Base-by-base conservation (phyloP, 352 stramenopile species). In the Albugo laibachii region DNA sequence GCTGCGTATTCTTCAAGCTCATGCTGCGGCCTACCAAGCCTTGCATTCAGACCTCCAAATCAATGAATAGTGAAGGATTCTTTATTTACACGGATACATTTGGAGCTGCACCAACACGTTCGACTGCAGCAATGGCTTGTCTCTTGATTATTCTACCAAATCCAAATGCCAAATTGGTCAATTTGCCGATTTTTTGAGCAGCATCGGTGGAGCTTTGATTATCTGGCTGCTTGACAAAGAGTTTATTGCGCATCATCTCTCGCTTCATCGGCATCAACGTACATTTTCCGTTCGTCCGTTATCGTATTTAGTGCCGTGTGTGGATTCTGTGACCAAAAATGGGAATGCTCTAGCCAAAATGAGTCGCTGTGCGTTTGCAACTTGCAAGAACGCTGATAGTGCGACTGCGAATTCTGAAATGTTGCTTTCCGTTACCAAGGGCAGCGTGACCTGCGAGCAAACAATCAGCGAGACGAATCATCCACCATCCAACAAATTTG, bases 81-180 rank as follows among this genome's bases (percentile, higher is more conserved):
- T 14, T 19, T 2, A 58, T 67, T 27, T 54, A 85, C 73, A 80
- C 55, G 42, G 61, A 54, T 15, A 75, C 47, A n/a, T 58, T 49
- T 24, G 70, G 69, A 0, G 71, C 69, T 24, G 73, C 67, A 14
- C 69, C 73, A 13, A 80, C 73, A 15, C 76, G 71, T 54, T 88
- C 76, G 13, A 88, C 76, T 8, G 71, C 76, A 24, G 76, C 73
- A 40, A 85, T 81, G 6, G 76, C 73, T 55, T 88, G 76, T 41
- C 85, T 88, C 54, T 85, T 85, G 39, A 88, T 69, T 69, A 85
- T 85, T 14, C 73, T 64, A 5, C 76, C 76, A 47, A 88, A 88
- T 0, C 76, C 76, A 48, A 78, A 77, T 0, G 76, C 76, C n/a
- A 88, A 46, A 49, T 79, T 83, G 11, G 73, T 86, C 24, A 88